Percentiles rank a stretch among this genome's conserved stretches.
Evolutionary conservation across 305 asterid species (phyloP).

Genomic region (Plantago rigida): DNA sequence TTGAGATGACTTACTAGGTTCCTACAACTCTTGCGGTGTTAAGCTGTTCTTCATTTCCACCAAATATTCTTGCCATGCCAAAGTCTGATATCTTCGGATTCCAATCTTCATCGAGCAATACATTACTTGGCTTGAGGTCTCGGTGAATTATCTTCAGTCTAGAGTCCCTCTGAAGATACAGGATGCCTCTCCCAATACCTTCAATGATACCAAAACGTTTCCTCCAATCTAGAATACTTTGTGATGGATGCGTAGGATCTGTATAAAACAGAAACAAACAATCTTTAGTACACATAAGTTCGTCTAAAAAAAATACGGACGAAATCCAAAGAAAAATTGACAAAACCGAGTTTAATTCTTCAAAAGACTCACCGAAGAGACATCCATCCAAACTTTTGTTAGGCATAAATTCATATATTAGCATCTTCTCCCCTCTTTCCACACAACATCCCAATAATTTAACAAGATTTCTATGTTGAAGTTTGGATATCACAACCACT

Average conservation of each 20-base stretch:
- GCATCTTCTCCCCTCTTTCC: slow-evolving; percentile 43
- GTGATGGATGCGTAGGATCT: slow-evolving; percentile 29
- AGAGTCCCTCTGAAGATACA: slow-evolving; percentile 52
- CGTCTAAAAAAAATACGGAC: not conserved
- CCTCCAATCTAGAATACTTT: slow-evolving; percentile 36
- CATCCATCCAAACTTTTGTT: slow-evolving; percentile 44
- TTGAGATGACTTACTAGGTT: slow-evolving; percentile 36
- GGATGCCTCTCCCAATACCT: slow-evolving; percentile 48
- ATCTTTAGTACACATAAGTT: not conserved
- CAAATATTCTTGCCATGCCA: slow-evolving; percentile 52
- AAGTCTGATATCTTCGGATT: slow-evolving; percentile 55
- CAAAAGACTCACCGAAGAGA: slow-evolving; percentile 37
- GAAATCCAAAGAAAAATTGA: not conserved
- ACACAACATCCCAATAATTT: slow-evolving; percentile 43
- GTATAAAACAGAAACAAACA: not conserved
- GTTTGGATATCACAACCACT: slow-evolving; percentile 51
- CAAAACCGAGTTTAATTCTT: not conserved
- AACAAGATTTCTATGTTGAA: slow-evolving; percentile 56
- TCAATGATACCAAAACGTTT: slow-evolving; percentile 37
- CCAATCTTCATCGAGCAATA: slow-evolving; percentile 39
- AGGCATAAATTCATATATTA: slow-evolving; percentile 41
- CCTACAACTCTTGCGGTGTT: slow-evolving; percentile 47
- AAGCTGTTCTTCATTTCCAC: slow-evolving; percentile 41
- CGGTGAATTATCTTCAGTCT: slow-evolving; percentile 37
- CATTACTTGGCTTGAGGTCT: slow-evolving; percentile 39